A percentile compares a stretch with the other conserved stretches of the same genome.
Evolutionary conservation across 768 basidiomycete genomes (phyloP).

Genomic region (Coprinellus aureogranulatus): DNA sequence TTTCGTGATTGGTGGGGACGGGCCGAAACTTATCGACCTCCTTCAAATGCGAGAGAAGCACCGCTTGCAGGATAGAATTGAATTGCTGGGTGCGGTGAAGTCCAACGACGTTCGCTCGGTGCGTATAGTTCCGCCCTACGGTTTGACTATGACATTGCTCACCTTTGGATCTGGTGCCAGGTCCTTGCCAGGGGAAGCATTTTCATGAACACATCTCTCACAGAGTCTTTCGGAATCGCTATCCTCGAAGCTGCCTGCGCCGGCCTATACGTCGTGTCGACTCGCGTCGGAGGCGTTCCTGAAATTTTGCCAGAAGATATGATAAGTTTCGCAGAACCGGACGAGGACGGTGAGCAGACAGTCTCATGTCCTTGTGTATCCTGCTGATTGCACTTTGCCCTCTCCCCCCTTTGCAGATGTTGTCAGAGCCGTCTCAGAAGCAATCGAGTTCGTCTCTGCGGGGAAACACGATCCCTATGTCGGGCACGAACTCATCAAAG

Average conservation of each 20-base stretch:
- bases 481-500: slow-evolving; percentile 75
- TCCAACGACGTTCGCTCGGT: slow-evolving; percentile 84
- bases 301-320: slow-evolving; percentile 92
- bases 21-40: slow-evolving; percentile 91
- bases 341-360: slow-evolving; percentile 88
- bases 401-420: slow-evolving; percentile 81
- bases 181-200: slow-evolving; percentile 86
- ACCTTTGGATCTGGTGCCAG: slow-evolving; percentile 33
- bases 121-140: slow-evolving; percentile 20
- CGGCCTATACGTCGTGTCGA: slow-evolving; percentile 91
- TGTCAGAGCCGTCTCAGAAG: slow-evolving; percentile 77
- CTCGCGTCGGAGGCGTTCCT: slow-evolving; percentile 91
- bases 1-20: slow-evolving; percentile 90
- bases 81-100: slow-evolving; percentile 77
- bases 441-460: slow-evolving; percentile 63
- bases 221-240: slow-evolving; percentile 96
- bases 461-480: slow-evolving; percentile 71
- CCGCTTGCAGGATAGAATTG: slow-evolving; percentile 86
- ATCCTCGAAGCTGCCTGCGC: slow-evolving; percentile 95
- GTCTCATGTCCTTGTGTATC: not conserved
- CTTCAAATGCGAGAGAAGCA: slow-evolving; percentile 95
- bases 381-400: not conserved
- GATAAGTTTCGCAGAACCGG: slow-evolving; percentile 92
- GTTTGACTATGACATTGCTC: not conserved
- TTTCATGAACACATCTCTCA: slow-evolving; percentile 92